Evolutionary conservation across 345 rosid genomes (phyloP).

Genomic region (Pistacia integerrima): DNA sequence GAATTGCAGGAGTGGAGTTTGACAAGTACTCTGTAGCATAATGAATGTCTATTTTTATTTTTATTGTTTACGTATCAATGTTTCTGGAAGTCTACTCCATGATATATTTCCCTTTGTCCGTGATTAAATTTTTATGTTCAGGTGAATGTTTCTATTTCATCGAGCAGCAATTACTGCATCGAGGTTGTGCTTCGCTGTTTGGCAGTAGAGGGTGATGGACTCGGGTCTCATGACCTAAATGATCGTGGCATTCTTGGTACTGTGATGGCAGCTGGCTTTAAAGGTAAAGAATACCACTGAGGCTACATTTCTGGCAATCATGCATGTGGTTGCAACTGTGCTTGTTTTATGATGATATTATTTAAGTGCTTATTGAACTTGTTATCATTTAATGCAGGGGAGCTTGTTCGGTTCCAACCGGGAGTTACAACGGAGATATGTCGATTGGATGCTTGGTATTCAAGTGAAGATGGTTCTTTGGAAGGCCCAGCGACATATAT

Average conservation of each 20-base stretch:
- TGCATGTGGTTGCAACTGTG: constrained; percentile 6
- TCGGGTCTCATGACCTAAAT: constrained; percentile 55
- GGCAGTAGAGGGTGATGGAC: constrained; percentile 91
- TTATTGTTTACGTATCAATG: neutral
- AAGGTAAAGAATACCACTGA: constrained; percentile 52
- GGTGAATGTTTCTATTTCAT: constrained; percentile 80
- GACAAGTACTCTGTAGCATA: too few relatives aligned
- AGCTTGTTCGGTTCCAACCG: constrained; percentile 82
- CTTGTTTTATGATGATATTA: neutral
- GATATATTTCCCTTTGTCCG: constrained; percentile 12
- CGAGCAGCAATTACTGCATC: constrained; percentile 72
- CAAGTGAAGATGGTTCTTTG: constrained; percentile 66
- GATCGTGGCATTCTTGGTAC: constrained; percentile 87
- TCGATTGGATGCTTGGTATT: constrained; percentile 94
- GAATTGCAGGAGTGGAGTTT: too few relatives aligned
- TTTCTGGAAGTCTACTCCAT: neutral
- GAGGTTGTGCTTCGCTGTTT: constrained; percentile 87
- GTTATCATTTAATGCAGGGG: constrained; percentile 57
- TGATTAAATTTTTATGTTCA: constrained; percentile 33
- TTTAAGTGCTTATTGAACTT: constrained; percentile 2
- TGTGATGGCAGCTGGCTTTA: constrained; percentile 90
- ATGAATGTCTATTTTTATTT: too few relatives aligned
- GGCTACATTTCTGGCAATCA: constrained; percentile 21
- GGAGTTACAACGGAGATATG: constrained; percentile 97
- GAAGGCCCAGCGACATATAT: constrained; percentile 78